A percentile compares a stretch with the other conserved stretches of the same genome.
These are phyloP conservation scores for Discostella stelligera DNA, from an alignment of 352 stramenopile genomes.

Conservation along the genomic window DNA sequence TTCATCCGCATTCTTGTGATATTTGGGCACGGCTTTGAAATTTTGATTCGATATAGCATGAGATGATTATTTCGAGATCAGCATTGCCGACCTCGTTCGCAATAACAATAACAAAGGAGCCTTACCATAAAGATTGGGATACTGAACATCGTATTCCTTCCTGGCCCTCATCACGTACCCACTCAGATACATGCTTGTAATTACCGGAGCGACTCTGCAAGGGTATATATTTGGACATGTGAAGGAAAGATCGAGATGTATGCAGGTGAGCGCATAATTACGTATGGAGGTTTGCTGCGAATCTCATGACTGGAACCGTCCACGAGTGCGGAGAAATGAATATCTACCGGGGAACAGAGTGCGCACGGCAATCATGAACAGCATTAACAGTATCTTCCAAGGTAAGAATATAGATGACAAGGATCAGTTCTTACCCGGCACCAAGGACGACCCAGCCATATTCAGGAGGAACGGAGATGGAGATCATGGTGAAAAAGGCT, in stretches of 20 bases:
- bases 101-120: too few relatives aligned
- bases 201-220: slow-evolving; percentile 38
- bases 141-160: slow-evolving; percentile 55
- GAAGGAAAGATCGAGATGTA: not conserved
- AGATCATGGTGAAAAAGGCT: slow-evolving; percentile 15
- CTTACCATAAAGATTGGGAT: slow-evolving; percentile 72
- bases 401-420: not conserved
- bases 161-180: slow-evolving; percentile 70
- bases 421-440: not conserved
- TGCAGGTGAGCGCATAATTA: not conserved
- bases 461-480: slow-evolving; percentile 25
- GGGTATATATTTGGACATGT: not conserved
- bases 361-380: not conserved
- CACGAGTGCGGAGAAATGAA: not conserved
- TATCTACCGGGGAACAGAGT: not conserved
- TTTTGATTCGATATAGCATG: not conserved
- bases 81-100: too few relatives aligned
- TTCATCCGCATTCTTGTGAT: slow-evolving; percentile 67
- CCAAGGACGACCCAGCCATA: slow-evolving; percentile 37
- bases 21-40: slow-evolving; percentile 47
- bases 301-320: not conserved
- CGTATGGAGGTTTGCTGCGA: not conserved
- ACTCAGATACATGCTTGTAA: slow-evolving; percentile 46
- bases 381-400: too few relatives aligned
- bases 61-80: not conserved